phyloP scores from a whole-genome alignment of 2,329 filamentous ascomycete genomes.

The Talaromyces albobiverticillius region DNA sequence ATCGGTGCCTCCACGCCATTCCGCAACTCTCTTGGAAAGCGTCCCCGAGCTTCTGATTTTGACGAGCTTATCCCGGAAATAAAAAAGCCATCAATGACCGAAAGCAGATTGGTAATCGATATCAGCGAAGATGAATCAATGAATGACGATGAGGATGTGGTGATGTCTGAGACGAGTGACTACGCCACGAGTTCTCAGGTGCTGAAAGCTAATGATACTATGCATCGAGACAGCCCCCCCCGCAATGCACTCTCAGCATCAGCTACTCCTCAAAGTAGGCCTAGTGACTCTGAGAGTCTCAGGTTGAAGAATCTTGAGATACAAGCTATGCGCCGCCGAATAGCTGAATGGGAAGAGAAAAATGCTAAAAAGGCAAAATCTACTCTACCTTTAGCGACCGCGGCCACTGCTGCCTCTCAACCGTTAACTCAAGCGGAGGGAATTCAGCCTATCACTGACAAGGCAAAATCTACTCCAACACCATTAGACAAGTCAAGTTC shows the following conservation, averaged over 20 bases:
- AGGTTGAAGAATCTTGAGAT: constrained; percentile 49
- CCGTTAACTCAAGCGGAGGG: neutral
- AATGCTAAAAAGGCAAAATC: constrained; percentile 32
- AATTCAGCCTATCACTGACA: constrained; percentile 8
- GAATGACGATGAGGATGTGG: constrained; percentile 28
- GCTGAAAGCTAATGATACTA: neutral
- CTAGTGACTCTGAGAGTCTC: constrained; percentile 42
- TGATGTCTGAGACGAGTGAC: constrained; percentile 26
- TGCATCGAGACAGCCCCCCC: neutral
- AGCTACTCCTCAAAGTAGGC: constrained; percentile 36
- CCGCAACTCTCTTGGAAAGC: constrained; percentile 45
- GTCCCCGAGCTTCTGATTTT: constrained; percentile 68
- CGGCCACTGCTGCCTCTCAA: neutral
- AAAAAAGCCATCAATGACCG: constrained; percentile 60
- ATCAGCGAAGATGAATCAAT: constrained; percentile 70
- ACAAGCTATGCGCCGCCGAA: constrained; percentile 45
- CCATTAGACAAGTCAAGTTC: neutral
- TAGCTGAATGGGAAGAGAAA: constrained; percentile 47
- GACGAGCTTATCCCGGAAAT: constrained; percentile 52
- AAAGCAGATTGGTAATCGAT: constrained; percentile 72
- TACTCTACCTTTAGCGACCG: constrained; percentile 27
- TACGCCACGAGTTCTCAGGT: neutral
- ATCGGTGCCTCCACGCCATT: constrained; percentile 1
- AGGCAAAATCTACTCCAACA: neutral
- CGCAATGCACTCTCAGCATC: constrained; percentile 23